These are phyloP conservation scores for Takashimella tepidaria DNA, from an alignment of 1,284 basidiomycete species.

Conservation along the genomic window DNA sequence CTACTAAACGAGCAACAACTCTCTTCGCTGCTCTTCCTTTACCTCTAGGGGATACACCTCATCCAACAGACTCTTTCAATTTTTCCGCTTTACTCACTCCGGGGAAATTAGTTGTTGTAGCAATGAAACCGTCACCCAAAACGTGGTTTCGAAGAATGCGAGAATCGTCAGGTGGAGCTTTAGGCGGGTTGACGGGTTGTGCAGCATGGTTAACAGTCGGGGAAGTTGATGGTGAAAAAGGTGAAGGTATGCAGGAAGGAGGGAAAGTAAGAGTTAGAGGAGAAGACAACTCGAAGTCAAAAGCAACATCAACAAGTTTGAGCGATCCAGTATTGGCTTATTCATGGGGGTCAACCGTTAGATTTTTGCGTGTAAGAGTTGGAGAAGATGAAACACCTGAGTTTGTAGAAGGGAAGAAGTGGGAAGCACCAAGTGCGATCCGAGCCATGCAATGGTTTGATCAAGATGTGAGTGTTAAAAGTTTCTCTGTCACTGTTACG, in stretches of 20 bases:
- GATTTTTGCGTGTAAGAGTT: neutral
- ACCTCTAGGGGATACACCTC: slow-evolving; percentile 69
- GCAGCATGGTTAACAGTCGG: slow-evolving; percentile 68
- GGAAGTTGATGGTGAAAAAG: slow-evolving; percentile 14
- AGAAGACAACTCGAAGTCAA: neutral
- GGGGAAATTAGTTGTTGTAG: slow-evolving; percentile 85
- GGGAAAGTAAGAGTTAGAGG: slow-evolving; percentile 81
- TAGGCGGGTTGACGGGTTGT: slow-evolving; percentile 56
- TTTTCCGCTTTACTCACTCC: slow-evolving; percentile 84
- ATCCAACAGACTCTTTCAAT: slow-evolving; percentile 76
- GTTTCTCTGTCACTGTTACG: neutral
- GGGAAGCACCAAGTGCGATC: slow-evolving; percentile 42
- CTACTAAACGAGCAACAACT: slow-evolving; percentile 52
- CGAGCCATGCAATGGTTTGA: slow-evolving; percentile 51
- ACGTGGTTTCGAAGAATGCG: slow-evolving; percentile 85
- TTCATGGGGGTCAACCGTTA: slow-evolving; percentile 4
- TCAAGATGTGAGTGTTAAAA: slow-evolving; percentile 36
- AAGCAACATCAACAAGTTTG: slow-evolving; percentile 42
- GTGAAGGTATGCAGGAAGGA: slow-evolving; percentile 47
- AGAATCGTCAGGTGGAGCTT: slow-evolving; percentile 45
- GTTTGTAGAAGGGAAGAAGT: slow-evolving; percentile 42
- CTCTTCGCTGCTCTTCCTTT: slow-evolving; percentile 75
- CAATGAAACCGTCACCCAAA: slow-evolving; percentile 81
- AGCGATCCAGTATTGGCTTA: neutral
- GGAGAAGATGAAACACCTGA: slow-evolving; percentile 19